Percentiles rank a stretch among this genome's conserved stretches.
phyloP scores from a whole-genome alignment of 345 rosid species.

The Psidium guajava region DNA sequence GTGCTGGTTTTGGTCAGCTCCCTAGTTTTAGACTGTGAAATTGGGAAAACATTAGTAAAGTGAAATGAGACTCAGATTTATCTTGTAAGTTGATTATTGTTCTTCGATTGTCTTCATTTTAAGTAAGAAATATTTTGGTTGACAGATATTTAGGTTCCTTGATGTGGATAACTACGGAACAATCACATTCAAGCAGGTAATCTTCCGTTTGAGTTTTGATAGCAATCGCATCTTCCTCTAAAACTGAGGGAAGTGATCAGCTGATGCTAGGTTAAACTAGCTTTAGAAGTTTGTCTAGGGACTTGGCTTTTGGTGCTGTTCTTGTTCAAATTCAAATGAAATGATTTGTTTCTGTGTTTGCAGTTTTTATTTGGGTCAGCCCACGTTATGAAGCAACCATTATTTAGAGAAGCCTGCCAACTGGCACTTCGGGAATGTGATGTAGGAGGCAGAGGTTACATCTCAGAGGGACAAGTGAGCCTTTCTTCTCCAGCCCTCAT shows the following conservation, averaged over 20 bases:
- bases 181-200: slow-evolving; percentile 87
- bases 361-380: slow-evolving; percentile 85
- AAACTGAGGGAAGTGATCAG: neutral
- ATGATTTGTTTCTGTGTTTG: neutral
- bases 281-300: neutral
- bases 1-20: neutral
- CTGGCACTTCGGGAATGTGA: slow-evolving; percentile 53
- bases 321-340: neutral
- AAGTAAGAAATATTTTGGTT: neutral
- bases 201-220: neutral
- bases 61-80: neutral
- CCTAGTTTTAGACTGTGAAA: neutral
- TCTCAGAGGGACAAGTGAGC: slow-evolving; percentile 54
- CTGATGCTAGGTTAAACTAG: neutral
- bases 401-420: slow-evolving; percentile 60
- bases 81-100: neutral
- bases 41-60: neutral
- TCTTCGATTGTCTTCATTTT: neutral
- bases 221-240: neutral
- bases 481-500: neutral
- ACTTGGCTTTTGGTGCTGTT: neutral
- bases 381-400: slow-evolving; percentile 54
- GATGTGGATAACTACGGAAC: slow-evolving; percentile 70
- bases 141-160: slow-evolving; percentile 74
- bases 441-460: slow-evolving; percentile 26